A percentile compares a stretch with the other conserved stretches of the same genome.
Conservation (phyloP, 164 flowering plant genomes). For the Berberis thunbergii region DNA sequence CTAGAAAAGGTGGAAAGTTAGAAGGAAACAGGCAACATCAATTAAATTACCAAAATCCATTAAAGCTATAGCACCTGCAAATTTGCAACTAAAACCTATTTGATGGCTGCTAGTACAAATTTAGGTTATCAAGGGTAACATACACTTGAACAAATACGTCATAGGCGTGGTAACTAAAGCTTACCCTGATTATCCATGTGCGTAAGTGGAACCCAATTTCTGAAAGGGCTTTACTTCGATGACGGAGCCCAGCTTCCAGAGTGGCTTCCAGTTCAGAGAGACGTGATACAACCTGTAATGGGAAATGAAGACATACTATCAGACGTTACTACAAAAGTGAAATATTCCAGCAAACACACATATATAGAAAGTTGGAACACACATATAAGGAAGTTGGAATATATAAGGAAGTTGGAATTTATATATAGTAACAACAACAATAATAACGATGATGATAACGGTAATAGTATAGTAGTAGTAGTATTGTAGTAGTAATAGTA, state of each 20-base stretch:
- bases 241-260: constrained; percentile 82
- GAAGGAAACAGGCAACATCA: background rate
- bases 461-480: too few relatives aligned
- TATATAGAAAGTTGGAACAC: background rate
- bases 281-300: constrained; percentile 65
- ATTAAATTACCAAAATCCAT: background rate
- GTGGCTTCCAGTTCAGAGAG: constrained; percentile 86
- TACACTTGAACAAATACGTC: background rate
- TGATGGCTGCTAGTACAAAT: background rate
- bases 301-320: constrained; percentile 2
- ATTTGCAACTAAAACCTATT: background rate
- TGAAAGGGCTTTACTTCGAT: constrained; percentile 67
- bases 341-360: background rate
- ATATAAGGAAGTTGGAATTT: too few relatives aligned
- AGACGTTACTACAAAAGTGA: background rate
- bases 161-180: constrained; percentile 5
- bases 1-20: constrained; percentile 27
- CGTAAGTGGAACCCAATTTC: constrained; percentile 54
- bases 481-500: too few relatives aligned
- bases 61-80: background rate
- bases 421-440: too few relatives aligned
- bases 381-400: background rate
- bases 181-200: constrained; percentile 74
- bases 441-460: too few relatives aligned
- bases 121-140: background rate